These are phyloP conservation scores for Microdochium bolleyi DNA, from an alignment of 2,329 filamentous ascomycete species.

Conservation along the genomic window DNA sequence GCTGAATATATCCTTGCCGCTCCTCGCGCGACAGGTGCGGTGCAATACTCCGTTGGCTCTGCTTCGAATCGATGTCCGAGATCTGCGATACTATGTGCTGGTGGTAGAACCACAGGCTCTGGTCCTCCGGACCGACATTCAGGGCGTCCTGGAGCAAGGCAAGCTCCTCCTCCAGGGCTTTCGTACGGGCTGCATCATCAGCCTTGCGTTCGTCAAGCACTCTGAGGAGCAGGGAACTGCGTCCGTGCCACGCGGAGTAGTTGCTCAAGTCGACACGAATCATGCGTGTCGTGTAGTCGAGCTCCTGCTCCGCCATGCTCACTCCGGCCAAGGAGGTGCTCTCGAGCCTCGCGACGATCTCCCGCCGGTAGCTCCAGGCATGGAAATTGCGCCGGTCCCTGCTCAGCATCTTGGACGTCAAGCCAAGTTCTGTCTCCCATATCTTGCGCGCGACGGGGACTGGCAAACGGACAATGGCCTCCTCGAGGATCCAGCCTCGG, in stretches of 20 bases:
- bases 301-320: conserved; percentile 72
- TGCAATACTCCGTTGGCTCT: not conserved
- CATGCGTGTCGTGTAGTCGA: conserved; percentile 86
- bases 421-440: conserved; percentile 76
- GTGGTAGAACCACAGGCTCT: conserved; percentile 96
- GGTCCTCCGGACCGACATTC: conserved; percentile 86
- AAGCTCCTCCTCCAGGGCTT: conserved; percentile 73
- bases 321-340: conserved; percentile 38
- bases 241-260: conserved; percentile 94
- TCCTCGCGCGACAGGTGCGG: not conserved
- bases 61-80: conserved; percentile 29
- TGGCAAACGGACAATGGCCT: conserved; percentile 59
- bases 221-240: conserved; percentile 73
- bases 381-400: conserved; percentile 91
- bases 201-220: conserved; percentile 66
- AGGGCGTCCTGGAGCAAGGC: conserved; percentile 67
- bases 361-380: conserved; percentile 85
- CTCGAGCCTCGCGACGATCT: conserved; percentile 71
- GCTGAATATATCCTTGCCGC: not conserved
- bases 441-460: conserved; percentile 48
- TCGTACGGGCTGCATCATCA: conserved; percentile 50
- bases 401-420: conserved; percentile 82
- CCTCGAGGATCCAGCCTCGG: conserved; percentile 73
- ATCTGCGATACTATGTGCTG: conserved; percentile 74
- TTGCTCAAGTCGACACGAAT: conserved; percentile 81